Evolutionary conservation across 495 filamentous ascomycete genomes (phyloP).

Genomic region (Aspergillus taichungensis): DNA sequence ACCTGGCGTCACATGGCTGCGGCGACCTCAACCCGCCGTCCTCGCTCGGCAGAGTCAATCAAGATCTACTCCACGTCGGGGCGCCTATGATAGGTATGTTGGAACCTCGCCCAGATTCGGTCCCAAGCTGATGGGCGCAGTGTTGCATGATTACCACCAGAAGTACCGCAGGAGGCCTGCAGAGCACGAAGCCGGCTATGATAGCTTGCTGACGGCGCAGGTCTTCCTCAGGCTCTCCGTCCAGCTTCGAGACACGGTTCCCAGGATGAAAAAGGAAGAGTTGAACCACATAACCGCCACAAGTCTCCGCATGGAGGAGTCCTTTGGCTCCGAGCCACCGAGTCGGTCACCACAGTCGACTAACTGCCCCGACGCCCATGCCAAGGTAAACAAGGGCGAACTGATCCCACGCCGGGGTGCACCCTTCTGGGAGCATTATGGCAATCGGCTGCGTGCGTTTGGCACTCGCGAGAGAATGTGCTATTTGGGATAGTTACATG

Average conservation of each 20-base stretch:
- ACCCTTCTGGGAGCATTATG: constrained; percentile 53
- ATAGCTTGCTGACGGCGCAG: constrained; percentile 61
- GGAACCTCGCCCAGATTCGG: not conserved
- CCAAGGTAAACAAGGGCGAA: constrained; percentile 9
- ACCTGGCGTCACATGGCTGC: constrained; percentile 51
- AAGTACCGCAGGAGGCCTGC: constrained; percentile 38
- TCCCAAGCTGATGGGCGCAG: not conserved
- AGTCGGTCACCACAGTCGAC: not conserved
- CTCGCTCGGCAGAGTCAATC: constrained; percentile 43
- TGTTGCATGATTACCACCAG: constrained; percentile 26
- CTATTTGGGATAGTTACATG: constrained; percentile 15
- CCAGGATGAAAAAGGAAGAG: not conserved
- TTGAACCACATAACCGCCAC: not conserved
- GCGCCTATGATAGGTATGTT: constrained; percentile 40
- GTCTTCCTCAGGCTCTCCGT: constrained; percentile 54
- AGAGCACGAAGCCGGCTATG: constrained; percentile 64
- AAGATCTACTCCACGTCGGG: constrained; percentile 25
- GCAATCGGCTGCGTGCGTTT: constrained; percentile 58
- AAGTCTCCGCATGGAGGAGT: constrained; percentile 9
- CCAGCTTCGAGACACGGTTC: constrained; percentile 29
- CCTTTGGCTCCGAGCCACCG: constrained; percentile 2
- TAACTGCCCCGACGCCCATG: not conserved
- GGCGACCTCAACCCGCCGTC: constrained; percentile 41
- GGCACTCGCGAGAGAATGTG: constrained; percentile 52
- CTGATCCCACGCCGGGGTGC: constrained; percentile 42